Conservation (phyloP, 352 stramenopile species). For the Globisporangium carolinianum region DNA sequence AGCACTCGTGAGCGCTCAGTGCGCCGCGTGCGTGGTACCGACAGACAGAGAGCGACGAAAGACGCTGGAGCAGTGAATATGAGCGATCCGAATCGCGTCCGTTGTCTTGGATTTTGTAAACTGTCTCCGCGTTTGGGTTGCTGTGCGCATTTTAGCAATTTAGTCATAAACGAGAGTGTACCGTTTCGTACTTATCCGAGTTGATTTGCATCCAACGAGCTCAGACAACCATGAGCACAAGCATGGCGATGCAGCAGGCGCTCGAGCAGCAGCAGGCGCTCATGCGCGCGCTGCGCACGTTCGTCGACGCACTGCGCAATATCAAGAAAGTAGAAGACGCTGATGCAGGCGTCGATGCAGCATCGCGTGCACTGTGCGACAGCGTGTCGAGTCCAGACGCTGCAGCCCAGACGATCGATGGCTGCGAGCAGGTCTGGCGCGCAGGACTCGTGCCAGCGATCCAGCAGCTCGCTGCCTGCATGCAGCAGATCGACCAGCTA, state of each 20-base stretch:
- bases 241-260: constrained; percentile 23
- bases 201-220: too few relatives aligned
- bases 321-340: constrained; percentile 27
- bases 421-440: constrained; percentile 21
- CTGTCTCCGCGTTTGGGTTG: too few relatives aligned
- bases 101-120: too few relatives aligned
- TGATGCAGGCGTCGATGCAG: constrained; percentile 15
- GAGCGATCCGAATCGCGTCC: too few relatives aligned
- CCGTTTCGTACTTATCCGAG: neutral
- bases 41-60: too few relatives aligned
- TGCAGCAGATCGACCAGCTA: constrained; percentile 18
- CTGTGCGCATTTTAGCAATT: too few relatives aligned
- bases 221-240: neutral
- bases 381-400: neutral
- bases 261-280: constrained; percentile 32
- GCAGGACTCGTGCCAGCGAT: constrained; percentile 32
- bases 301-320: constrained; percentile 63
- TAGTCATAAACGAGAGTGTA: too few relatives aligned
- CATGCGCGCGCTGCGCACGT: constrained; percentile 45
- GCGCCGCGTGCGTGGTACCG: too few relatives aligned
- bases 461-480: constrained; percentile 34
- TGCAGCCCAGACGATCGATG: neutral
- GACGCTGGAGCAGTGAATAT: too few relatives aligned
- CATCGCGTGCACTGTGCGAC: constrained; percentile 28
- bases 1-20: constrained; percentile 63